Base-by-base conservation (phyloP, 371 early-diverging fungal genomes). In the Ordospora colligata region DNA sequence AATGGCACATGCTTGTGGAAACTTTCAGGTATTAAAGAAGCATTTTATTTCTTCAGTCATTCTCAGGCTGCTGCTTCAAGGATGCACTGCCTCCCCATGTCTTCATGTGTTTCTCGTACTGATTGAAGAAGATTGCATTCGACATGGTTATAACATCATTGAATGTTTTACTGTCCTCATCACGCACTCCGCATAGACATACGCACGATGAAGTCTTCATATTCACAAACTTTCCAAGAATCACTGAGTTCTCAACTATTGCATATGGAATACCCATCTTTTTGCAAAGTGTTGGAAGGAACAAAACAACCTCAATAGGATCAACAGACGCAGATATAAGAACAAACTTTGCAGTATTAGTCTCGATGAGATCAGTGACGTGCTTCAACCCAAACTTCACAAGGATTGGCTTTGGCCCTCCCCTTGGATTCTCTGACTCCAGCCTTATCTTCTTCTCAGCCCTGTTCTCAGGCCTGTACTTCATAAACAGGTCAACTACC, bases 361-460 rank as follows among this genome's bases (percentile, higher is more conserved):
- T 87, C 88, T 96, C 97, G 70, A 99, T 87, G 53, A 96, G 87
- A 68, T 93, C 91, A 74, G 94, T 92, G 84, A 99, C 90, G 89
- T 99, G 97, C 90, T 96, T 96, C 84, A 97, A 89, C 87, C 99
- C 99, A 88, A 91, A 92, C 90, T 96, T 95, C 88, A 95, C 89
- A 74, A 92, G 86, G 75, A 89, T 83, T 68, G 96, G 96, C 91
- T 96, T 96, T 86, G 90, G 91, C 81, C 91, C 88, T 80, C 88
- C 88, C 81, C 78, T 73, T 23, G 90, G 89, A 88, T 90, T 89
- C 78, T 91, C 92, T 88, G 84, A 89, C 87, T 78, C 86, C 86
- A 97, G 88, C 88, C 97, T 93, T 73, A 88, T 86, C 85, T 90
- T 91, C 91, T 96, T 96, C 88, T 97, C 93, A 71, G 87, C 84